Percentiles rank a stretch among this genome's conserved stretches.
Conservation (phyloP, 257 asterid genomes). For the Voacanga thouarsii region DNA sequence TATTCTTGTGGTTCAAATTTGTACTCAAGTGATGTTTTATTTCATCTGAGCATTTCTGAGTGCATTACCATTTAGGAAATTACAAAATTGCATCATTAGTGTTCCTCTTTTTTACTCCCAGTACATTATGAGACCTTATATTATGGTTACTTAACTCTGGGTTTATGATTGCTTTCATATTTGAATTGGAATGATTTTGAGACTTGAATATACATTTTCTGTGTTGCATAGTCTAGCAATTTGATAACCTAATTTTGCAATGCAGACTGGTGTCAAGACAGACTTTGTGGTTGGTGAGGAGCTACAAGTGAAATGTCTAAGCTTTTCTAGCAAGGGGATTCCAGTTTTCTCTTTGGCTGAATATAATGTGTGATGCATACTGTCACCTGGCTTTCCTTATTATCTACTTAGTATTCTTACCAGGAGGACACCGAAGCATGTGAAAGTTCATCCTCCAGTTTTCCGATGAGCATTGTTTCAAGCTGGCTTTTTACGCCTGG, state of each 20-base stretch:
- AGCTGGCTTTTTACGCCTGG: not conserved
- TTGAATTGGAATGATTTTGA: not conserved
- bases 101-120: not conserved
- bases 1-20: not conserved
- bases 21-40: not conserved
- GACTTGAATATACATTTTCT: not conserved
- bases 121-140: not conserved
- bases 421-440: not conserved
- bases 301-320: conserved; percentile 59
- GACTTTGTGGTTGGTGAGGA: conserved; percentile 69
- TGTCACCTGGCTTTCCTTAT: not conserved
- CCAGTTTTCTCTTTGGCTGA: conserved; percentile 70
- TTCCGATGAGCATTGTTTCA: not conserved
- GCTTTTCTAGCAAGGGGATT: conserved; percentile 84
- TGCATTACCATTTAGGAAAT: not conserved
- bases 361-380: conserved; percentile 15
- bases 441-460: not conserved
- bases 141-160: not conserved
- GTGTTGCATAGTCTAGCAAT: not conserved
- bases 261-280: conserved; percentile 48
- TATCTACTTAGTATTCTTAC: not conserved
- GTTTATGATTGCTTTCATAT: not conserved
- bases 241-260: conserved; percentile 10
- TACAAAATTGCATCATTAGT: not conserved
- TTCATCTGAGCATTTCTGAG: not conserved